A percentile compares a stretch with the other conserved stretches of the same genome.
Evolutionary conservation across 2,329 filamentous ascomycete genomes (phyloP).

Genomic region (Aspergillus sp.): DNA sequence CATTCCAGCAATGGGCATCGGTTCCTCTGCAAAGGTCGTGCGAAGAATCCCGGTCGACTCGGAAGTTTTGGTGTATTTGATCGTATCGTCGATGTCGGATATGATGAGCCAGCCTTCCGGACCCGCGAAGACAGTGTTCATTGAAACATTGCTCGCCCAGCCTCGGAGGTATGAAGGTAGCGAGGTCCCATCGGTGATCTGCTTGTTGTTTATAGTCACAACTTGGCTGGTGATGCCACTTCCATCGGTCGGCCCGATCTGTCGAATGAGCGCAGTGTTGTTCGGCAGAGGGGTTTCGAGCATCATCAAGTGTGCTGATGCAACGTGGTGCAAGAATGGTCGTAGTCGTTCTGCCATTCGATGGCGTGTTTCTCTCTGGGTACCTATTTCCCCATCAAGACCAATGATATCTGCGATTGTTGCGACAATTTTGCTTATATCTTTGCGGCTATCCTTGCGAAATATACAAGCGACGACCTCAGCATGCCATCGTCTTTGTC

Average conservation of each 20-base stretch:
- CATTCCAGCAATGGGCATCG: conserved; percentile 74
- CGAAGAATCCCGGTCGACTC: conserved; percentile 77
- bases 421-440: conserved; percentile 68
- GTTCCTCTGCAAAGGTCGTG: conserved; percentile 77
- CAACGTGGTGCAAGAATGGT: conserved; percentile 75
- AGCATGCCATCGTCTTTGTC: conserved; percentile 64
- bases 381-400: conserved; percentile 56
- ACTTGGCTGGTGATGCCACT: conserved; percentile 71
- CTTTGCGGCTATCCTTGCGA: conserved; percentile 66
- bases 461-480: conserved; percentile 85
- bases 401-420: conserved; percentile 69
- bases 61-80: conserved; percentile 84
- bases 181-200: conserved; percentile 49
- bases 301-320: conserved; percentile 68
- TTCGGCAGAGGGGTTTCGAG: conserved; percentile 59
- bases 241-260: conserved; percentile 67
- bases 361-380: conserved; percentile 55
- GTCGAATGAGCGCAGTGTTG: conserved; percentile 42
- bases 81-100: conserved; percentile 91
- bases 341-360: conserved; percentile 58
- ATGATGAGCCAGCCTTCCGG: conserved; percentile 81
- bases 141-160: conserved; percentile 48
- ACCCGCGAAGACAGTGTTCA: conserved; percentile 72
- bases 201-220: conserved; percentile 51
- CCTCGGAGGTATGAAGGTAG: conserved; percentile 36